Evolutionary conservation across 345 rosid genomes (phyloP).

Genomic region (Erucastrum elatum): DNA sequence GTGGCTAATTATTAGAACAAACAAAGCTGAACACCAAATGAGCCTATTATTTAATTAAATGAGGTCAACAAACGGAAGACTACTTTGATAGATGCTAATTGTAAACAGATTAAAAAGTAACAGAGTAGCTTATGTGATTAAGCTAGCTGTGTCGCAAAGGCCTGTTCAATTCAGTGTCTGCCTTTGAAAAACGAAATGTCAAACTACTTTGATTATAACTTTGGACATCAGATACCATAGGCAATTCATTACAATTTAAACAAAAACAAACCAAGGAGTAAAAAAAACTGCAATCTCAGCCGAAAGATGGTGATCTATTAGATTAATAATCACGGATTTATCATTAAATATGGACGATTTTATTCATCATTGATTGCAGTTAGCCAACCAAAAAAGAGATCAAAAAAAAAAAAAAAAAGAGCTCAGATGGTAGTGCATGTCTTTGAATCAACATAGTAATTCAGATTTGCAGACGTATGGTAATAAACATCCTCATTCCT

Average conservation of each 20-base stretch:
- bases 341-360: constrained; percentile 45
- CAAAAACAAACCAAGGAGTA: background rate
- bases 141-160: constrained; percentile 22
- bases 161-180: background rate
- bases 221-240: background rate
- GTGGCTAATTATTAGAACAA: too few relatives aligned
- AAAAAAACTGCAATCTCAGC: constrained; percentile 59
- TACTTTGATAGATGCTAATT: background rate
- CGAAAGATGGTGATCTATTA: constrained; percentile 82
- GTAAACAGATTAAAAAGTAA: constrained; percentile 9
- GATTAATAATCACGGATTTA: constrained; percentile 44
- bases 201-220: background rate
- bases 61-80: too few relatives aligned
- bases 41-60: too few relatives aligned
- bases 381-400: too few relatives aligned
- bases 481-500: constrained; percentile 61
- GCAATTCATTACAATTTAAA: background rate
- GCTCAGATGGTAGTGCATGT: background rate
- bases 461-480: constrained; percentile 57
- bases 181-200: constrained; percentile 5
- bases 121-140: background rate
- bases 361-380: constrained; percentile 72
- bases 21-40: too few relatives aligned
- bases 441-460: constrained; percentile 50
- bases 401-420: background rate